phyloP scores from a whole-genome alignment of 495 filamentous ascomycete species.

The Tetracladium marchalianum region DNA sequence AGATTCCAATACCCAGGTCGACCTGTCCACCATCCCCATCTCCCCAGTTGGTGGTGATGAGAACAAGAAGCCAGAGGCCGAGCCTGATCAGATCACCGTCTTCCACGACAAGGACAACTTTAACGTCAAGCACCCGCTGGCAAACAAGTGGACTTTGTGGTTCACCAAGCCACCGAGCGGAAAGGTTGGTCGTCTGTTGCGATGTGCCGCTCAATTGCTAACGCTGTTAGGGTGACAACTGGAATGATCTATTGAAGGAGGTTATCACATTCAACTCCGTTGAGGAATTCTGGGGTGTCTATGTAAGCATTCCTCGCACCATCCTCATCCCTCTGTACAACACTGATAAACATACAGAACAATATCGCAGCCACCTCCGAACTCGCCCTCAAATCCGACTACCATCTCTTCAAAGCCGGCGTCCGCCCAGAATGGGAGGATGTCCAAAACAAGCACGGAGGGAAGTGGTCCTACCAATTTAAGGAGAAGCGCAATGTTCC shows the following conservation, averaged over 20 bases:
- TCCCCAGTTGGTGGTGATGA: conserved; percentile 49
- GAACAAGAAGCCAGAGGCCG: conserved; percentile 23
- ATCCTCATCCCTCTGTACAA: conserved; percentile 12
- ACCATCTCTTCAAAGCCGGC: conserved; percentile 97
- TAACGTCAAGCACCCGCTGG: conserved; percentile 95
- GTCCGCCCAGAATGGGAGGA: conserved; percentile 99
- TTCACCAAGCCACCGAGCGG: conserved; percentile 97
- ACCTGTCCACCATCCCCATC: conserved; percentile 60
- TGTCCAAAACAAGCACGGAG: conserved; percentile 93
- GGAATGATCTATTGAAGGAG: conserved; percentile 95
- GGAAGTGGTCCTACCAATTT: conserved; percentile 97
- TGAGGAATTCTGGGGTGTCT: conserved; percentile 99
- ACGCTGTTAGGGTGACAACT: conserved; percentile 76
- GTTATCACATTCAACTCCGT: conserved; percentile 98
- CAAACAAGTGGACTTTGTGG: conserved; percentile 97
- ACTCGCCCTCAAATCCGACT: conserved; percentile 93
- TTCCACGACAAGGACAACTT: conserved; percentile 98
- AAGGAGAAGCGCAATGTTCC: conserved; percentile 83
- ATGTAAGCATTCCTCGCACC: conserved; percentile 51
- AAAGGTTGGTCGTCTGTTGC: conserved; percentile 52
- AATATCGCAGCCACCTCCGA: conserved; percentile 96
- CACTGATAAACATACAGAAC: conserved; percentile 50
- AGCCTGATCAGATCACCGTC: conserved; percentile 65
- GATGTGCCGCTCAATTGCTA: background rate
- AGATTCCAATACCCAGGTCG: conserved; percentile 29